Evolutionary conservation across 371 early-diverging fungal species (phyloP).

Genomic region (Mortierella sp.): DNA sequence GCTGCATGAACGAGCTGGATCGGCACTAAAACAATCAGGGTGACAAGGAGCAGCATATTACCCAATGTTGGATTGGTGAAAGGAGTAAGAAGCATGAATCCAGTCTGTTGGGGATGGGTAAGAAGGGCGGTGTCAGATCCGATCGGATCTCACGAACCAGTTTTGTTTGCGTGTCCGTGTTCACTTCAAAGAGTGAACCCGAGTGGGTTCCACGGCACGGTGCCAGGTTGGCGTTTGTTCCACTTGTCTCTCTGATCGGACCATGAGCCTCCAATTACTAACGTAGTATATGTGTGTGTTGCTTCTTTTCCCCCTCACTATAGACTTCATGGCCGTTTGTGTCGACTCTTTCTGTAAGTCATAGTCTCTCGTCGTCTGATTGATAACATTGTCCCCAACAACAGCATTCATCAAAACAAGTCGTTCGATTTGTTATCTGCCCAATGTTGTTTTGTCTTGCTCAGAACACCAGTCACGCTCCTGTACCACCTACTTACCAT

Average conservation of each 20-base stretch:
- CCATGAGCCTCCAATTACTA: not conserved
- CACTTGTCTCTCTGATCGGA: not conserved
- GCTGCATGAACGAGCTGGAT: not conserved
- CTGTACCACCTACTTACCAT: constrained; percentile 47
- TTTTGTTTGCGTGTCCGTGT: not conserved
- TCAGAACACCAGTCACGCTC: constrained; percentile 40
- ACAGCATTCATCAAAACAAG: not conserved
- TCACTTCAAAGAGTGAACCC: not conserved
- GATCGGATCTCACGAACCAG: not conserved
- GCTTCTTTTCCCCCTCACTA: not conserved
- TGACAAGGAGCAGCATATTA: not conserved
- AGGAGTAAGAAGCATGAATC: not conserved
- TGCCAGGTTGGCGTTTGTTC: not conserved
- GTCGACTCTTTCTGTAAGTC: constrained; percentile 34
- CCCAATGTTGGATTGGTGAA: not conserved
- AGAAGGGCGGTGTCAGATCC: not conserved
- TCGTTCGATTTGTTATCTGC: not conserved
- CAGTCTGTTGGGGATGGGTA: not conserved
- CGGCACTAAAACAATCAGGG: not conserved
- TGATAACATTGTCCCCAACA: not conserved
- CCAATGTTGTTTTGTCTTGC: not conserved
- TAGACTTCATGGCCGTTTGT: constrained; percentile 36
- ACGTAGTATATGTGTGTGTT: not conserved
- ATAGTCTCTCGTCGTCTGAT: not conserved
- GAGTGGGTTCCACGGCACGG: not conserved